phyloP scores from a whole-genome alignment of 768 basidiomycete species.

The Dentipellis fragilis region DNA sequence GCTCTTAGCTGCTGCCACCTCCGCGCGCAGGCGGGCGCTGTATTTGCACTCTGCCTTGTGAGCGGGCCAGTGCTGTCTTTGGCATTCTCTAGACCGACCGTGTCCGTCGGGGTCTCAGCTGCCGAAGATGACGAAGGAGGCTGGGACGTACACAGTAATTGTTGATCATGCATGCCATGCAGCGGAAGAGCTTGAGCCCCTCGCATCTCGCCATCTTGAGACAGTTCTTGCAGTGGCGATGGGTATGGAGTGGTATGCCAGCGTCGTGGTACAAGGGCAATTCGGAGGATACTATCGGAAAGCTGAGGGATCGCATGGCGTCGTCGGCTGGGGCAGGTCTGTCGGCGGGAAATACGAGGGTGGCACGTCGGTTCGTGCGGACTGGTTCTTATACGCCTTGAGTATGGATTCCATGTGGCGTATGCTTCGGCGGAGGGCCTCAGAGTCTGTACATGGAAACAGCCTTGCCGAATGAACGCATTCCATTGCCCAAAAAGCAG shows the following conservation, averaged over 20 bases:
- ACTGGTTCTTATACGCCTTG: too few species aligned
- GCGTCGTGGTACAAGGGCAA: neutral
- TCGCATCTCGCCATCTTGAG: slow-evolving; percentile 2
- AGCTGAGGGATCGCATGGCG: too few species aligned
- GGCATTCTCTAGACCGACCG: neutral
- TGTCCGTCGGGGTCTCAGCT: neutral
- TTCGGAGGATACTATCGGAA: too few species aligned
- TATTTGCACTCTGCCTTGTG: neutral
- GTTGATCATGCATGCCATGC: neutral
- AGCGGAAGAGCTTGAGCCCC: slow-evolving; percentile 1
- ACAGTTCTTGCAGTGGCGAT: slow-evolving; percentile 3
- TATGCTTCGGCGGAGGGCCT: too few species aligned
- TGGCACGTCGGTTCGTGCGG: too few species aligned
- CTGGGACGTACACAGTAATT: slow-evolving; percentile 1
- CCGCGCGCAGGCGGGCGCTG: neutral
- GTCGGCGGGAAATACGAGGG: too few species aligned
- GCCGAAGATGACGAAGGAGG: neutral
- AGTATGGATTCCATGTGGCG: too few species aligned
- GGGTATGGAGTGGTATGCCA: neutral
- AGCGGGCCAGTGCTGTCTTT: neutral
- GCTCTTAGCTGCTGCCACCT: neutral
- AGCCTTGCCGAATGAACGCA: too few species aligned
- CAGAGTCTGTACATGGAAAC: too few species aligned
- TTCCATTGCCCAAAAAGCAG: too few species aligned
- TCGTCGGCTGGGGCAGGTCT: too few species aligned